phyloP scores from a whole-genome alignment of 2,329 filamentous ascomycete genomes.

The Exophiala spinifera region DNA sequence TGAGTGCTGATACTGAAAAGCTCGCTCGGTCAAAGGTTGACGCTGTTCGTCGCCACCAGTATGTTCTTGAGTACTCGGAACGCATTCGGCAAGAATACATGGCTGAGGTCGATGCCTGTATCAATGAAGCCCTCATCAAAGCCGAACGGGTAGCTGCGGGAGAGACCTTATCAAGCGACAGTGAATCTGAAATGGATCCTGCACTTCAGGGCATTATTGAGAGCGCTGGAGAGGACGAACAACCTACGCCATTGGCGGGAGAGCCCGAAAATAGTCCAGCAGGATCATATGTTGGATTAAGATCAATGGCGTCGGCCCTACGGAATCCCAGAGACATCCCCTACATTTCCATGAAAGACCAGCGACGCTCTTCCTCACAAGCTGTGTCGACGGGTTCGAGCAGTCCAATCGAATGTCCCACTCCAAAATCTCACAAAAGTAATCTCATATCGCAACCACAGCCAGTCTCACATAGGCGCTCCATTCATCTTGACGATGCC shows the following conservation, averaged over 20 bases:
- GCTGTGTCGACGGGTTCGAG: conserved; percentile 78
- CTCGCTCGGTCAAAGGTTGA: conserved; percentile 87
- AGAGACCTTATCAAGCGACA: conserved; percentile 62
- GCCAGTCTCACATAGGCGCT: conserved; percentile 67
- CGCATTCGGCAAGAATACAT: conserved; percentile 93
- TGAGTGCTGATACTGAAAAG: conserved; percentile 88
- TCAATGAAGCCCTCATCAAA: conserved; percentile 85
- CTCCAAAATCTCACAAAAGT: conserved; percentile 76
- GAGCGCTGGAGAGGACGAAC: conserved; percentile 15
- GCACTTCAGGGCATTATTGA: conserved; percentile 17
- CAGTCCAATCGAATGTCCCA: conserved; percentile 87
- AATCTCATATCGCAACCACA: conserved; percentile 57
- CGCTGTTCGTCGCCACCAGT: conserved; percentile 83
- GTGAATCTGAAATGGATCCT: conserved; percentile 27
- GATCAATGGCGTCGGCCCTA: conserved; percentile 56
- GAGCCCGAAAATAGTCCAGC: conserved; percentile 19
- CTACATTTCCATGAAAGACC: conserved; percentile 43
- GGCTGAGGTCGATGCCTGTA: conserved; percentile 89
- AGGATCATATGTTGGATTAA: conserved; percentile 22
- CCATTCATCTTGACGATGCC: conserved; percentile 76
- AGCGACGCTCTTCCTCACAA: conserved; percentile 57
- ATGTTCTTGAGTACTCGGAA: conserved; percentile 93
- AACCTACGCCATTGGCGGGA: conserved; percentile 14
- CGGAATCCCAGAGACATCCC: conserved; percentile 52
- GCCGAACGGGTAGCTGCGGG: conserved; percentile 84